Evolutionary conservation across 768 basidiomycete genomes (phyloP).

Genomic region (Russula sp.): DNA sequence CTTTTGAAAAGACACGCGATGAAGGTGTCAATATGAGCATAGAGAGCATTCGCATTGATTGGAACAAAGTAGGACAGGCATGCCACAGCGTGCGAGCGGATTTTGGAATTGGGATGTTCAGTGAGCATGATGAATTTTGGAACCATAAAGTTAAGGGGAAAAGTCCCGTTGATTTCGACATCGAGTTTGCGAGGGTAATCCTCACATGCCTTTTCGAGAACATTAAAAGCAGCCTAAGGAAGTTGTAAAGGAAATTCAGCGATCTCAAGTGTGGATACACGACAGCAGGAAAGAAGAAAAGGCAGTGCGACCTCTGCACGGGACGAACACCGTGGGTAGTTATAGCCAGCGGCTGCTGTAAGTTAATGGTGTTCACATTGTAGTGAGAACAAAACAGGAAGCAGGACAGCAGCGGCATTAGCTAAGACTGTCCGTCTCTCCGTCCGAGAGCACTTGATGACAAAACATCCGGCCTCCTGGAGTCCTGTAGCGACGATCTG

Average conservation of each 20-base stretch:
- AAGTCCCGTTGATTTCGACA: conserved; percentile 85
- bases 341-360: neutral
- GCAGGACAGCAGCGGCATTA: neutral
- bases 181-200: conserved; percentile 95
- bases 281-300: neutral
- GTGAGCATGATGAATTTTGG: conserved; percentile 89
- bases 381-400: neutral
- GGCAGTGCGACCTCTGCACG: neutral
- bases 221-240: conserved; percentile 80
- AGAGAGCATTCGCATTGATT: conserved; percentile 78
- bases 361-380: neutral
- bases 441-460: neutral
- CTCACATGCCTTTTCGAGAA: conserved; percentile 92
- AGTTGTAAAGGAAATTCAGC: conserved; percentile 15
- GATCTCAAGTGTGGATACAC: neutral
- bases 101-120: conserved; percentile 78
- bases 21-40: conserved; percentile 87
- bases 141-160: conserved; percentile 93
- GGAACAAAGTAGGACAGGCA: conserved; percentile 92
- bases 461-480: neutral
- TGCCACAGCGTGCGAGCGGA: conserved; percentile 90
- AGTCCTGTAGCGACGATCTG: neutral
- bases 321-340: neutral
- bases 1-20: conserved; percentile 91
- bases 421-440: neutral